Conservation (phyloP, 1,139 yeast genomes). For the Blastobotrys capitulatus region DNA sequence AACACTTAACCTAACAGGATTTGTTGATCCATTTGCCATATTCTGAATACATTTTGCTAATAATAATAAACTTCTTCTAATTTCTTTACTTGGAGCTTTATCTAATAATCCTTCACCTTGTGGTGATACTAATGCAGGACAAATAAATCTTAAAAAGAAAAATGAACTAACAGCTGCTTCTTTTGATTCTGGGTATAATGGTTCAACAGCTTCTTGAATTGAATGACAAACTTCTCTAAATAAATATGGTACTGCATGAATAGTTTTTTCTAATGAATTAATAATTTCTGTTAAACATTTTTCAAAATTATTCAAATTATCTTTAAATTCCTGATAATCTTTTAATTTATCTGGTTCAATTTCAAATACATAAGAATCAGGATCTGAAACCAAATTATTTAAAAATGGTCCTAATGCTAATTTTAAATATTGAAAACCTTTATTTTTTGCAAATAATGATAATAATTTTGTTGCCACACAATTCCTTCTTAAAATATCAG, state of each 20-base stretch:
- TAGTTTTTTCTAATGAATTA: constrained; percentile 48
- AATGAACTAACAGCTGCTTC: constrained; percentile 74
- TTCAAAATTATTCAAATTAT: constrained; percentile 50
- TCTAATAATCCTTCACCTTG: constrained; percentile 45
- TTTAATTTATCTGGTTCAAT: constrained; percentile 35
- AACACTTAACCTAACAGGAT: constrained; percentile 47
- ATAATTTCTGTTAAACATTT: constrained; percentile 51
- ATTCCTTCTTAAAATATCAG: constrained; percentile 73
- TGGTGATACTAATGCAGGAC: constrained; percentile 85
- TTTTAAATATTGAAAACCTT: constrained; percentile 57
- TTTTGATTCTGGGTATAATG: constrained; percentile 52
- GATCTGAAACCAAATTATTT: constrained; percentile 44
- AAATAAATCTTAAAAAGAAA: constrained; percentile 67
- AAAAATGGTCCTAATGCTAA: constrained; percentile 51
- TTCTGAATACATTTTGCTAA: constrained; percentile 77
- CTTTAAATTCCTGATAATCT: constrained; percentile 37
- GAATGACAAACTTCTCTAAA: constrained; percentile 59
- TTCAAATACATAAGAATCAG: constrained; percentile 64
- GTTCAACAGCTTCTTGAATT: constrained; percentile 51
- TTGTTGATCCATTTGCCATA: constrained; percentile 70
- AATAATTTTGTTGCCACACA: constrained; percentile 76
- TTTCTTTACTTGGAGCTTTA: constrained; percentile 33
- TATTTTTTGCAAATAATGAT: constrained; percentile 61
- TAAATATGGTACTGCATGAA: constrained; percentile 53
- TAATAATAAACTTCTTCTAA: constrained; percentile 63